Evolutionary conservation across 2,329 filamentous ascomycete genomes (phyloP).

Genomic region (Helotiales sp.): DNA sequence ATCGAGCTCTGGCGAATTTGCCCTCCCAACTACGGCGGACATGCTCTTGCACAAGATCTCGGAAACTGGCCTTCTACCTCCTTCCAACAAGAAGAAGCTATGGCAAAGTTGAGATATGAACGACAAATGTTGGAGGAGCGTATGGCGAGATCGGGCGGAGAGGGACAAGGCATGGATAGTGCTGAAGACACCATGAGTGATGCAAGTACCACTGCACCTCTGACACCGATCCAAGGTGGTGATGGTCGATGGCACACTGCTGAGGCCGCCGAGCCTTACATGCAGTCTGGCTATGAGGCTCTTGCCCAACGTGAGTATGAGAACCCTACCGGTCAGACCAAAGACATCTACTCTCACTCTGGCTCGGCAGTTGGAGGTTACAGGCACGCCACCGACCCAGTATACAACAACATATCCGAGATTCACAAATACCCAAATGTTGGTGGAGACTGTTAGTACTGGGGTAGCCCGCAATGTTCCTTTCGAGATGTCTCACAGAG

Average conservation of each 20-base stretch:
- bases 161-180: slow-evolving; percentile 52
- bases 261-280: slow-evolving; percentile 65
- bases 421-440: slow-evolving; percentile 37
- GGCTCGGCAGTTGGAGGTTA: slow-evolving; percentile 53
- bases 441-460: slow-evolving; percentile 24
- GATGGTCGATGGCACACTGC: slow-evolving; percentile 57
- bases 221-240: slow-evolving; percentile 54
- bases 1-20: slow-evolving; percentile 86
- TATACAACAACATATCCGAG: slow-evolving; percentile 54
- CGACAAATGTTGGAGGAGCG: slow-evolving; percentile 50
- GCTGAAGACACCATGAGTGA: slow-evolving; percentile 45
- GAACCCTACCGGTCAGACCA: slow-evolving; percentile 49
- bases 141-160: slow-evolving; percentile 45
- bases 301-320: slow-evolving; percentile 69
- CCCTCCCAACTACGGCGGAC: slow-evolving; percentile 66
- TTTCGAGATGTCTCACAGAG: background rate
- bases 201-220: slow-evolving; percentile 45
- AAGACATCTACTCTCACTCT: slow-evolving; percentile 52
- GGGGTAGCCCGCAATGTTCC: background rate
- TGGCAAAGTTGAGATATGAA: slow-evolving; percentile 65
- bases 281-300: slow-evolving; percentile 79
- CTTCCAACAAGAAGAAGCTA: slow-evolving; percentile 58
- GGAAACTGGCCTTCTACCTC: slow-evolving; percentile 62
- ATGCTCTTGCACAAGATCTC: slow-evolving; percentile 60
- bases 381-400: slow-evolving; percentile 67